Evolutionary conservation across 352 stramenopile genomes (phyloP).

Genomic region (Globisporangium mamillatum): DNA sequence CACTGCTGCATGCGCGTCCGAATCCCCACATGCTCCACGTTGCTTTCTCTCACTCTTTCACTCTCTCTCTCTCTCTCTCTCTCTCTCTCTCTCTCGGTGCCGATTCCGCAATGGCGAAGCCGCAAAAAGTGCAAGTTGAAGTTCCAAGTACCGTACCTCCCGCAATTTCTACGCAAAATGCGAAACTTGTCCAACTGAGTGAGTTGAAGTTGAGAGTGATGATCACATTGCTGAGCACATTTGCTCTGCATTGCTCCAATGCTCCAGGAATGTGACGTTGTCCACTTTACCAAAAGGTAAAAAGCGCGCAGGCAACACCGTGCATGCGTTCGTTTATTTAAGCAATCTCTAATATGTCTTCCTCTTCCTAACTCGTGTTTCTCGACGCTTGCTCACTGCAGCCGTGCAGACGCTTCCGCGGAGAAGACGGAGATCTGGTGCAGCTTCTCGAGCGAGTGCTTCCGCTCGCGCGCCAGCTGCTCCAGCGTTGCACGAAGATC

Average conservation of each 20-base stretch:
- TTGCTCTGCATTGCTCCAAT: not conserved
- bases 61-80: not conserved
- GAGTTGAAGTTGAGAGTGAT: not conserved
- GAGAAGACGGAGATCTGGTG: conserved; percentile 63
- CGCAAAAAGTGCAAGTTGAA: conserved; percentile 14
- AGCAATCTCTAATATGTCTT: not conserved
- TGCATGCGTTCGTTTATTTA: not conserved
- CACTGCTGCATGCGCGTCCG: not conserved
- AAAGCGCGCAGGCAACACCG: not conserved
- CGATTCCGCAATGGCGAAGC: conserved; percentile 6
- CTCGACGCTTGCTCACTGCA: not conserved
- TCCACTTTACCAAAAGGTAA: not conserved
- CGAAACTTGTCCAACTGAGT: not conserved
- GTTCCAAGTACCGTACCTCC: conserved; percentile 15
- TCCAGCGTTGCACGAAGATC: conserved; percentile 54
- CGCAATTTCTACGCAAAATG: not conserved
- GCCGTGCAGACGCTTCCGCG: conserved; percentile 14
- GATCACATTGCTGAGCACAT: not conserved
- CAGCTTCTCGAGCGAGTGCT: conserved; percentile 47
- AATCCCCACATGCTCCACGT: conserved; percentile 11
- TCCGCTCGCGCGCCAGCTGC: conserved; percentile 43
- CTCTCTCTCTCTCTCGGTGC: not conserved
- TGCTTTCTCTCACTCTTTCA: not conserved
- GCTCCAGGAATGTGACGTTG: not conserved
- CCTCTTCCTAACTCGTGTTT: not conserved